Evolutionary conservation across 257 asterid species (phyloP).

Genomic region (Scutellaria minor): DNA sequence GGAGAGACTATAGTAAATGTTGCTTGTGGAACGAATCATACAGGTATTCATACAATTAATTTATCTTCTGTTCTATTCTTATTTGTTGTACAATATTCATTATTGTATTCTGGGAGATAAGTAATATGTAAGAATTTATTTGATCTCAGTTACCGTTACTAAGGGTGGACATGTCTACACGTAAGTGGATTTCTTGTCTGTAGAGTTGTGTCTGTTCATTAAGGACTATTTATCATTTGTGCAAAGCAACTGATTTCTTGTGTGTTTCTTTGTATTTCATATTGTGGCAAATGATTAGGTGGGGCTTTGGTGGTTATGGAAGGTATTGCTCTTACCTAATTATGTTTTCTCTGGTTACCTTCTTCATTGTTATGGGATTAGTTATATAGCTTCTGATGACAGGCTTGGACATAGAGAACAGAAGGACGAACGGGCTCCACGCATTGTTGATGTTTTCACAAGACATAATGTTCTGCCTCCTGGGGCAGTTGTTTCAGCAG

Average conservation of each 20-base stretch:
- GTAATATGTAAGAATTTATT: slow-evolving; percentile 37
- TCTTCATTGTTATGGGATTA: slow-evolving; percentile 31
- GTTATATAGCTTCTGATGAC: slow-evolving; percentile 35
- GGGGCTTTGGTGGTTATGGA: slow-evolving; percentile 99
- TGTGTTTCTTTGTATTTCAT: slow-evolving; percentile 25
- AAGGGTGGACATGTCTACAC: slow-evolving; percentile 90
- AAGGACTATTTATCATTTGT: slow-evolving; percentile 3
- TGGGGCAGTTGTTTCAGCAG: slow-evolving; percentile 86
- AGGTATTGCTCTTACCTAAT: slow-evolving; percentile 54
- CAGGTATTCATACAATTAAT: slow-evolving; percentile 54
- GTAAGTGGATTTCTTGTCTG: slow-evolving; percentile 58
- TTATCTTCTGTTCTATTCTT: slow-evolving; percentile 5
- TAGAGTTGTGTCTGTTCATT: slow-evolving; percentile 26
- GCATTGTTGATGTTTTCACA: slow-evolving; percentile 81
- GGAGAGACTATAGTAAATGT: slow-evolving; percentile 90
- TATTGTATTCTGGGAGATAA: slow-evolving; percentile 19
- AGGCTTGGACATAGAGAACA: slow-evolving; percentile 99
- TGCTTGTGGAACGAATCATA: slow-evolving; percentile 96
- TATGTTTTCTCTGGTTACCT: slow-evolving; percentile 23
- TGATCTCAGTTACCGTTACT: slow-evolving; percentile 85
- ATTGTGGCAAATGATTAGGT: slow-evolving; percentile 50
- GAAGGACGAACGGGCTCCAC: slow-evolving; percentile 89
- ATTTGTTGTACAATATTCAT: neutral
- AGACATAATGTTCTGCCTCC: slow-evolving; percentile 85
- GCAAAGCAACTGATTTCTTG: slow-evolving; percentile 25